These are phyloP conservation scores for Ceratocystis variospora DNA, from an alignment of 2,329 filamentous ascomycete species.

Conservation along the genomic window DNA sequence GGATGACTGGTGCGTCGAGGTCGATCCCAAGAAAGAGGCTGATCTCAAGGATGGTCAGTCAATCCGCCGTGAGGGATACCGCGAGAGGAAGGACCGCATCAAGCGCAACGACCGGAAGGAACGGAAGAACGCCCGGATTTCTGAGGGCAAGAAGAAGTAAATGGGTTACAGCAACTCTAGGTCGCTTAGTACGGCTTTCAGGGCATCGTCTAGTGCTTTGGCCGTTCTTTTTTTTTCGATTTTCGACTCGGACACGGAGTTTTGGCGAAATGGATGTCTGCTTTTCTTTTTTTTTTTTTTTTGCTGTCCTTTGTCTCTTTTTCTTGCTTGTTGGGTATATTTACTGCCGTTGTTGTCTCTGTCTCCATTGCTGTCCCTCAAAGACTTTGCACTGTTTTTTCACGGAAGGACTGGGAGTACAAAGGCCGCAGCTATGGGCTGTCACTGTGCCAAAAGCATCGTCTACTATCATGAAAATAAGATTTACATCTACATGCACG, in stretches of 20 bases:
- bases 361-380: background rate
- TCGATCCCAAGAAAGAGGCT: slow-evolving; percentile 62
- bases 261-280: slow-evolving; percentile 8
- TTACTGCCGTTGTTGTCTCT: background rate
- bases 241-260: slow-evolving; percentile 11
- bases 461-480: background rate
- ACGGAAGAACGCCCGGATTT: slow-evolving; percentile 49
- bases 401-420: background rate
- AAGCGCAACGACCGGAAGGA: slow-evolving; percentile 56
- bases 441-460: background rate
- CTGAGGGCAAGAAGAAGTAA: slow-evolving; percentile 22
- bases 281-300: background rate
- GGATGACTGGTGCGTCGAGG: slow-evolving; percentile 81
- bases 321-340: background rate
- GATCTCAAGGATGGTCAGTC: slow-evolving; percentile 48
- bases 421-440: background rate
- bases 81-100: slow-evolving; percentile 52
- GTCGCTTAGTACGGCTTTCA: background rate
- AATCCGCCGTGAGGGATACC: slow-evolving; percentile 47
- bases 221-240: slow-evolving; percentile 3
- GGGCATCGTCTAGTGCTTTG: background rate
- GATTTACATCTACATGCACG: background rate
- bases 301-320: slow-evolving; percentile 1
- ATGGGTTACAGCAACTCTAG: background rate
- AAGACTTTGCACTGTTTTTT: background rate